Evolutionary conservation across 441 rosid genomes (phyloP).

Genomic region (Erodium chrysanthum): DNA sequence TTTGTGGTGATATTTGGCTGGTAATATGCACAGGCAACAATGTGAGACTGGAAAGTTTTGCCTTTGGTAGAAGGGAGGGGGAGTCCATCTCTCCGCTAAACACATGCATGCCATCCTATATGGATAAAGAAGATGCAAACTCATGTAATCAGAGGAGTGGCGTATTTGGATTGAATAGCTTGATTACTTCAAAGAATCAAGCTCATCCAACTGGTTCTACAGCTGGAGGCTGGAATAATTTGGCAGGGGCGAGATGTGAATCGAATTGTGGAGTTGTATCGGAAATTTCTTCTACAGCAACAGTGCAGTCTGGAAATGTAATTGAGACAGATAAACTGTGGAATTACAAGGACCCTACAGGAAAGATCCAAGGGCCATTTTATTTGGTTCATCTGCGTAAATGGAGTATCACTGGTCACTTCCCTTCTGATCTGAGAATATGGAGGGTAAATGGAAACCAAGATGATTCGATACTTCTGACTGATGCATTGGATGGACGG

Average conservation of each 20-base stretch:
- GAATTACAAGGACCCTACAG: conserved; percentile 83
- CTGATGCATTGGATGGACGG: conserved; percentile 52
- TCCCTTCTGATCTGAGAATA: conserved; percentile 61
- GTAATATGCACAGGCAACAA: conserved; percentile 36
- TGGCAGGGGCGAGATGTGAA: conserved; percentile 26
- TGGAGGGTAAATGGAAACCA: conserved; percentile 64
- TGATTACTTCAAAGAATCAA: conserved; percentile 27
- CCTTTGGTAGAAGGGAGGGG: conserved; percentile 26
- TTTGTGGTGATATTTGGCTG: conserved; percentile 18
- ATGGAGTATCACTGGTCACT: conserved; percentile 67
- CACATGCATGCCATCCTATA: conserved; percentile 16
- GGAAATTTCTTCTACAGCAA: conserved; percentile 28
- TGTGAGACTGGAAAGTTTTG: conserved; percentile 25
- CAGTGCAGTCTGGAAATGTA: conserved; percentile 32
- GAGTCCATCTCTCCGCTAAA: conserved; percentile 25
- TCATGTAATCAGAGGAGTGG: conserved; percentile 26
- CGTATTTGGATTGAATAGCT: conserved; percentile 18
- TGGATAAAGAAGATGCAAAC: conserved; percentile 29
- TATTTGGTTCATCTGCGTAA: conserved; percentile 52
- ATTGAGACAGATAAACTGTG: conserved; percentile 51
- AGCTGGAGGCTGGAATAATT: conserved; percentile 21
- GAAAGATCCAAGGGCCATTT: conserved; percentile 90
- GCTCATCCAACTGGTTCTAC: conserved; percentile 23
- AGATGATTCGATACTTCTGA: conserved; percentile 62
- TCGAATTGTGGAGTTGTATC: conserved; percentile 26